These are phyloP conservation scores for Saccharomycopsis lassenensis DNA, from an alignment of 805 yeast species.

Conservation along the genomic window DNA sequence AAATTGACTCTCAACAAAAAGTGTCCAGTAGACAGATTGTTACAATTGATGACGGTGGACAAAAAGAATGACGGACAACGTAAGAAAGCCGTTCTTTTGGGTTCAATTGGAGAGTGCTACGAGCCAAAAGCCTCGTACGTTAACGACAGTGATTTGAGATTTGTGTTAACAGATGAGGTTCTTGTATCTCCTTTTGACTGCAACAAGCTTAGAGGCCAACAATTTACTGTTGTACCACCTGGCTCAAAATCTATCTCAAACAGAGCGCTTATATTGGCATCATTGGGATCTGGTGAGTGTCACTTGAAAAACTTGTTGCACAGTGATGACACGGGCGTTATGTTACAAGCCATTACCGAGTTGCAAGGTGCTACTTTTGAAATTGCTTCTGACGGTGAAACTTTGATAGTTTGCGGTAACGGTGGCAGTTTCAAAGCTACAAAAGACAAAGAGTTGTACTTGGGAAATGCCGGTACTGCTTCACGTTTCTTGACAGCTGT, in stretches of 20 bases:
- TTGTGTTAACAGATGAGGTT: constrained; percentile 75
- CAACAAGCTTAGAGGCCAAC: constrained; percentile 23
- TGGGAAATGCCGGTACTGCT: constrained; percentile 98
- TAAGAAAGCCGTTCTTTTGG: constrained; percentile 77
- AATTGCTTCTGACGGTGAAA: constrained; percentile 61
- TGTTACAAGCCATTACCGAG: constrained; percentile 76
- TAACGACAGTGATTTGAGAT: constrained; percentile 66
- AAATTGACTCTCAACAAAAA: constrained; percentile 57
- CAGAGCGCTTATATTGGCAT: constrained; percentile 87
- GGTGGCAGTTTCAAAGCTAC: constrained; percentile 65
- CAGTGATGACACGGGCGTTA: constrained; percentile 92
- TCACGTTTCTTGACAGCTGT: constrained; percentile 89
- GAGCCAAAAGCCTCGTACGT: constrained; percentile 84
- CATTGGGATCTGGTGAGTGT: constrained; percentile 80
- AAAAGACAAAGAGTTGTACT: constrained; percentile 56
- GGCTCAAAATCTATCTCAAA: constrained; percentile 97
- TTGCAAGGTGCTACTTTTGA: constrained; percentile 56
- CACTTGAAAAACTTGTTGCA: constrained; percentile 77
- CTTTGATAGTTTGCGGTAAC: constrained; percentile 73
- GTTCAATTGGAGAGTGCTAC: constrained; percentile 78
- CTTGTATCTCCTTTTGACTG: constrained; percentile 47
- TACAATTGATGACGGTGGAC: constrained; percentile 87
- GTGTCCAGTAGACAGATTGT: constrained; percentile 65
- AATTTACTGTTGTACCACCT: constrained; percentile 64
- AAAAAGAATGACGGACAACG: constrained; percentile 91